These are phyloP conservation scores for Russula emetica DNA, from an alignment of 768 basidiomycete species.

Conservation along the genomic window DNA sequence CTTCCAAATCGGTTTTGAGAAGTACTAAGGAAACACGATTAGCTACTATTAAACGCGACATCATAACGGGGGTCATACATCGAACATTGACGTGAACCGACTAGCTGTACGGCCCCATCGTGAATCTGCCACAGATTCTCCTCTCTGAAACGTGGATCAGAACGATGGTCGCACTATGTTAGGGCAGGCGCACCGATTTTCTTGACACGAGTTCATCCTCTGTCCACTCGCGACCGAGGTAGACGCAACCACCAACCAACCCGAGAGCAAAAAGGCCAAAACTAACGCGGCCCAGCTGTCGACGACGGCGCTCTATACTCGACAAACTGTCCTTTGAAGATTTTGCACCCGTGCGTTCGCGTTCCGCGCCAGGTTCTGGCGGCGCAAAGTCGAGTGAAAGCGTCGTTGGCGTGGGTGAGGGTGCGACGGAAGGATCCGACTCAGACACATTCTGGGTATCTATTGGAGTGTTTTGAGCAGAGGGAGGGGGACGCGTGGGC, in stretches of 20 bases:
- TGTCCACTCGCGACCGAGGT: constrained; percentile 78
- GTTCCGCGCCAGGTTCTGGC: constrained; percentile 33
- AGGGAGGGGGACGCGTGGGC: background rate
- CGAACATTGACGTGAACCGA: constrained; percentile 62
- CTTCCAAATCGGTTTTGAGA: constrained; percentile 90
- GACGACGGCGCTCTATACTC: constrained; percentile 68
- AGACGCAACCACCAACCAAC: constrained; percentile 52
- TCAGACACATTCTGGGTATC: background rate
- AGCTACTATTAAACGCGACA: background rate
- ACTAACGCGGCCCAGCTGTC: constrained; percentile 51
- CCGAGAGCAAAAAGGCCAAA: constrained; percentile 53
- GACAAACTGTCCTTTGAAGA: constrained; percentile 77
- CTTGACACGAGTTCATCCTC: constrained; percentile 61
- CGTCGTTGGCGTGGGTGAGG: constrained; percentile 32
- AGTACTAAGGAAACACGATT: constrained; percentile 50
- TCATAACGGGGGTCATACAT: constrained; percentile 44
- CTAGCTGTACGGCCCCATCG: constrained; percentile 61
- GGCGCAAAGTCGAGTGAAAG: constrained; percentile 59
- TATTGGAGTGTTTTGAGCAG: constrained; percentile 6
- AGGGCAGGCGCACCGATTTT: constrained; percentile 48
- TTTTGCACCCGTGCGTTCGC: constrained; percentile 65
- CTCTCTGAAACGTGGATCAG: constrained; percentile 39
- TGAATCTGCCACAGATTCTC: constrained; percentile 55
- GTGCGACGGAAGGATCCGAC: constrained; percentile 3
- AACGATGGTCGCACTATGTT: constrained; percentile 2